Evolutionary conservation across 2,329 filamentous ascomycete genomes (phyloP).

Genomic region (Calycina herbarum): DNA sequence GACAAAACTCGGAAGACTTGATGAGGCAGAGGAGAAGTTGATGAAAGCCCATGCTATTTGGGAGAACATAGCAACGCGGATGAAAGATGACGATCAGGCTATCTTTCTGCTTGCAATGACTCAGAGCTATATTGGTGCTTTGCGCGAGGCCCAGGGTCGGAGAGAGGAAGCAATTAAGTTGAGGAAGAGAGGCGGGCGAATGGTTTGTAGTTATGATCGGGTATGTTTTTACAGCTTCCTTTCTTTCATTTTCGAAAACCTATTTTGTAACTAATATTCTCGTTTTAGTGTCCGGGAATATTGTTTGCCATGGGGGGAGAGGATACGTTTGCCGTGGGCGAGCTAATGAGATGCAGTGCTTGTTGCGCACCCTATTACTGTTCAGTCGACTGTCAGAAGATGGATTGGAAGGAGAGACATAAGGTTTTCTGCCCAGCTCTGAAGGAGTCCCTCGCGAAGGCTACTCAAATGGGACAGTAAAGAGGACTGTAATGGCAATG

Average conservation of each 20-base stretch:
- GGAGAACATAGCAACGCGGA: background rate
- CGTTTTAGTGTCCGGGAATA: background rate
- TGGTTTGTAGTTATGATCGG: background rate
- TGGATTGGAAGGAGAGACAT: slow-evolving; percentile 10
- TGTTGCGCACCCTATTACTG: slow-evolving; percentile 11
- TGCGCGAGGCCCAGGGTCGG: background rate
- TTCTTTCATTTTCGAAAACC: background rate
- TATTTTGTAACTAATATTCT: background rate
- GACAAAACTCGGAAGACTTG: slow-evolving; percentile 3
- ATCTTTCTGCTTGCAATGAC: background rate
- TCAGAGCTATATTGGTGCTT: background rate
- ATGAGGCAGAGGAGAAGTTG: slow-evolving; percentile 9
- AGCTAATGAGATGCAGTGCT: background rate
- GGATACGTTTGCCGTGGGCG: background rate
- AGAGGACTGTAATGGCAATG: background rate
- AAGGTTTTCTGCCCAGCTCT: slow-evolving; percentile 7
- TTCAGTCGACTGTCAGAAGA: slow-evolving; percentile 4
- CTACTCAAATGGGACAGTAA: background rate
- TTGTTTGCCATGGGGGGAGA: background rate
- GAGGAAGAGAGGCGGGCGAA: background rate
- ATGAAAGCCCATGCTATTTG: background rate
- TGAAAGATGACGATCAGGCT: background rate
- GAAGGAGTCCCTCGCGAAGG: background rate
- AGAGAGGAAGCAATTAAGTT: background rate
- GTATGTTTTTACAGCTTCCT: background rate